Evolutionary conservation across 129 eudicot species (phyloP).

Genomic region (Tagetes patula): DNA sequence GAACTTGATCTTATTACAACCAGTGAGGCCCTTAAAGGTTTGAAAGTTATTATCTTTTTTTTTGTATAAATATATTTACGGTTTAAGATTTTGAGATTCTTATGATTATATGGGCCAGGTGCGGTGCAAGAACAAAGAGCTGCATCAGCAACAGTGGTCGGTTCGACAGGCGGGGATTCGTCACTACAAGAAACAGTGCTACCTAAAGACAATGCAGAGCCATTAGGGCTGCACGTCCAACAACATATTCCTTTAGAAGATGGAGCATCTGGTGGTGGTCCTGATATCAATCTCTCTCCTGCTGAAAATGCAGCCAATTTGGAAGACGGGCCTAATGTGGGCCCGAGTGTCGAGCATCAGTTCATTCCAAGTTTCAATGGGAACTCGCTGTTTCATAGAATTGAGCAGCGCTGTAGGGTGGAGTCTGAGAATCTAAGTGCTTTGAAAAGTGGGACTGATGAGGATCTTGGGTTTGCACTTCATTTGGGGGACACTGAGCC

Average conservation of each 20-base stretch:
- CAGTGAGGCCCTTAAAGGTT: conserved; percentile 80
- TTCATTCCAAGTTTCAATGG: conserved; percentile 74
- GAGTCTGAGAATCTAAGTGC: conserved; percentile 74
- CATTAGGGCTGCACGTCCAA: conserved; percentile 84
- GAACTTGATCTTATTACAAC: conserved; percentile 87
- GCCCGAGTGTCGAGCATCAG: conserved; percentile 84
- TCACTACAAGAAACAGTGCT: conserved; percentile 77
- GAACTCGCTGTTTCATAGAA: conserved; percentile 46
- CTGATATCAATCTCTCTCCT: conserved; percentile 82
- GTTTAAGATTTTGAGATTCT: neutral
- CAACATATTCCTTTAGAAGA: conserved; percentile 71
- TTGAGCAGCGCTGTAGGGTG: conserved; percentile 46
- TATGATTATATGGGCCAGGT: conserved; percentile 30
- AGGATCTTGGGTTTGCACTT: conserved; percentile 77
- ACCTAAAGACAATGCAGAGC: conserved; percentile 84
- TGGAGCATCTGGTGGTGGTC: conserved; percentile 45
- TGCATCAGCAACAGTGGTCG: conserved; percentile 69
- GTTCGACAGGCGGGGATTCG: conserved; percentile 73
- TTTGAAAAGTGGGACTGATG: conserved; percentile 58
- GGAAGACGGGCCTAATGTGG: conserved; percentile 48
- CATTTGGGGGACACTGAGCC: conserved; percentile 91
- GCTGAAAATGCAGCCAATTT: conserved; percentile 50
- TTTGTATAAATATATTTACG: no score
- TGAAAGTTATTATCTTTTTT: neutral
- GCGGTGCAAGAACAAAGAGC: conserved; percentile 97